Conservation (phyloP, 1,284 basidiomycete species). For the Bondarzewia mesenterica region DNA sequence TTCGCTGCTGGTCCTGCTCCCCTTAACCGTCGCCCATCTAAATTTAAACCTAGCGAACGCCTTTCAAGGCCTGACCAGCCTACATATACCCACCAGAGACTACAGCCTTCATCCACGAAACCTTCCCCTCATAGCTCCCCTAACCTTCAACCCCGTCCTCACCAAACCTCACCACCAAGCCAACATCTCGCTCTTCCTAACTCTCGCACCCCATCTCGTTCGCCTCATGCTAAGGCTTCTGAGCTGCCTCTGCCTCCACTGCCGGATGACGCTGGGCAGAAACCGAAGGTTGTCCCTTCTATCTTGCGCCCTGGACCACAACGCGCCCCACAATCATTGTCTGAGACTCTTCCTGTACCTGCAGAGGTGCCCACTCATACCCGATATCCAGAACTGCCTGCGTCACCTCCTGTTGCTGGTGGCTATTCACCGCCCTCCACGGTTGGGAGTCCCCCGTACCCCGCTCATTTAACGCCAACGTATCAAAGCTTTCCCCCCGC, state of each 20-base stretch:
- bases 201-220: constrained; percentile 11
- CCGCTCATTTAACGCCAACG: background rate
- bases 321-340: constrained; percentile 17
- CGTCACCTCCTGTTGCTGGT: background rate
- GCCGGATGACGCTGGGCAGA: constrained; percentile 20
- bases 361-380: constrained; percentile 10
- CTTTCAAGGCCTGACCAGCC: constrained; percentile 19
- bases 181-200: constrained; percentile 6
- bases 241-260: constrained; percentile 28
- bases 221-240: constrained; percentile 2
- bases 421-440: background rate
- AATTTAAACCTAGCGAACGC: constrained; percentile 35
- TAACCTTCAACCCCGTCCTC: background rate
- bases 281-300: constrained; percentile 25
- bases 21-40: constrained; percentile 35
- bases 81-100: constrained; percentile 2
- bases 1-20: constrained; percentile 53
- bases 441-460: background rate
- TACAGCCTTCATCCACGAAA: background rate
- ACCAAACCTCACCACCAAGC: background rate
- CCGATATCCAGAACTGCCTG: background rate
- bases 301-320: constrained; percentile 34
- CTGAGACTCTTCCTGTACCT: constrained; percentile 12
- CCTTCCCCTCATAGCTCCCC: background rate
- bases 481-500: background rate